phyloP scores from a whole-genome alignment of 148 eudicot species.

The Limonium bicolor region DNA sequence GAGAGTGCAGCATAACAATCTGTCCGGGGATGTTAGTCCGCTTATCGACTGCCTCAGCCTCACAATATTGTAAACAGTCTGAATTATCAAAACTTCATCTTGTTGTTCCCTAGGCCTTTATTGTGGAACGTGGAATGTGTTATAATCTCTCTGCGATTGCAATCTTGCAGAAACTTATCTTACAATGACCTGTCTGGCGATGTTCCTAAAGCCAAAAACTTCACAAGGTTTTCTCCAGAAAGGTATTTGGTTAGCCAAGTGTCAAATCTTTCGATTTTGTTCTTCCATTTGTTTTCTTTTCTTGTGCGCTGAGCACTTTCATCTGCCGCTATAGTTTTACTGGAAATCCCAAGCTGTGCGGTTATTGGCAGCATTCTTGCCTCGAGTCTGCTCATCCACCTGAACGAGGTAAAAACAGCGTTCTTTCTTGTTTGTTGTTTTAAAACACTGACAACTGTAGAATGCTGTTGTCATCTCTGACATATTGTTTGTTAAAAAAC shows the following conservation, averaged over 20 bases:
- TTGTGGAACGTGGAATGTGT: no score
- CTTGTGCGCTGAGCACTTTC: no score
- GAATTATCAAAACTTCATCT: no score
- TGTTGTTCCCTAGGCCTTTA: no score
- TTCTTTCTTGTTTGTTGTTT: not conserved
- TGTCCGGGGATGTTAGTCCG: slow-evolving; percentile 66
- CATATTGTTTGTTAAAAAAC: no score
- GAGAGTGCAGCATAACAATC: slow-evolving; percentile 71
- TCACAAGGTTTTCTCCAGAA: slow-evolving; percentile 76
- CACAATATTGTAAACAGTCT: slow-evolving; percentile 47
- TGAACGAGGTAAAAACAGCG: slow-evolving; percentile 35
- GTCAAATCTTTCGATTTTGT: no score
- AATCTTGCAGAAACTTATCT: slow-evolving; percentile 63
- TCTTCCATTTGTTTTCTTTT: no score
- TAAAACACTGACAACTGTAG: not conserved
- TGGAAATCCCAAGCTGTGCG: slow-evolving; percentile 82
- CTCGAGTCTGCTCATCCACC: slow-evolving; percentile 29
- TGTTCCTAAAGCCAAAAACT: slow-evolving; percentile 75
- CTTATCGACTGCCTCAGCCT: slow-evolving; percentile 75
- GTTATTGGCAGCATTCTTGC: slow-evolving; percentile 65
- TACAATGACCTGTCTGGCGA: slow-evolving; percentile 68
- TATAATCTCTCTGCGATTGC: not conserved
- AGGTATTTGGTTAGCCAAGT: no score
- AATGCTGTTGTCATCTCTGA: no score
- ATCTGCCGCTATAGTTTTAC: slow-evolving; percentile 34